Conservation (phyloP, 306 rosid species). For the Vicia faba region DNA sequence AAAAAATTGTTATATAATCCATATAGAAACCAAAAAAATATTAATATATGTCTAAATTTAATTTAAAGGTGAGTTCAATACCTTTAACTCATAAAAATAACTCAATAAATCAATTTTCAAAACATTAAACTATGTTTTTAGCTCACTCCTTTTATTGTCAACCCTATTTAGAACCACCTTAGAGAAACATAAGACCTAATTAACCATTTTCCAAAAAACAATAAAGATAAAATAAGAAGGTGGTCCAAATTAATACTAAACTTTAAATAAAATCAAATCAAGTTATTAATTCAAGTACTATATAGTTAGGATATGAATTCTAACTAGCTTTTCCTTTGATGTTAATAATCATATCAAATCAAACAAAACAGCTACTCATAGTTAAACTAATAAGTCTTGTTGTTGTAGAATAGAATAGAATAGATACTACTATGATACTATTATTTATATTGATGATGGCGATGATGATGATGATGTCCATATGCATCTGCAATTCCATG, state of each 20-base stretch:
- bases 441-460: slow-evolving; percentile 17
- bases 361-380: background rate
- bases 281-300: background rate
- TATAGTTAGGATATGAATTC: slow-evolving; percentile 30
- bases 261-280: background rate
- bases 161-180: too few species aligned
- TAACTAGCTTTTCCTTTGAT: slow-evolving; percentile 1
- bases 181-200: too few species aligned
- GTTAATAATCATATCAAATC: background rate
- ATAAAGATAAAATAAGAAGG: background rate
- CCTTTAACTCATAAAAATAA: too few species aligned
- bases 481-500: slow-evolving; percentile 38
- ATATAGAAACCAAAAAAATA: too few species aligned
- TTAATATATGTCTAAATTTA: too few species aligned
- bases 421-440: background rate
- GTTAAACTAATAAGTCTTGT: slow-evolving; percentile 8
- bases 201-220: too few species aligned
- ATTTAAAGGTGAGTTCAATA: too few species aligned
- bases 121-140: too few species aligned
- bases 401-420: background rate
- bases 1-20: too few species aligned
- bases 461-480: background rate
- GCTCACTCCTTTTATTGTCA: too few species aligned
- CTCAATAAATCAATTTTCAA: too few species aligned
- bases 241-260: too few species aligned